phyloP scores from a whole-genome alignment of 2,329 filamentous ascomycete species.

The Talaromyces sp. region DNA sequence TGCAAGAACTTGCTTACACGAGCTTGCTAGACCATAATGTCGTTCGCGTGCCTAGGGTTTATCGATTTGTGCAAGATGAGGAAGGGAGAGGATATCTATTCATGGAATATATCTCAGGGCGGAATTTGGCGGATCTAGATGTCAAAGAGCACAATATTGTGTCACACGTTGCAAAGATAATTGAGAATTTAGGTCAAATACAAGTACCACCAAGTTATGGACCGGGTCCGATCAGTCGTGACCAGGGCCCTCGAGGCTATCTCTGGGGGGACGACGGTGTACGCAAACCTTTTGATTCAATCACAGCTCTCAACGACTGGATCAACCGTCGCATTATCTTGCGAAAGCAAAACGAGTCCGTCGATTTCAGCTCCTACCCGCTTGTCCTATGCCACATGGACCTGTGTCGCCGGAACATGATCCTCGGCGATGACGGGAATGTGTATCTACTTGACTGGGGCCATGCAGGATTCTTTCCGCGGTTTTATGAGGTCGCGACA shows the following conservation, averaged over 20 bases:
- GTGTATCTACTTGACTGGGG: conserved; percentile 28
- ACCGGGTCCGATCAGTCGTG: conserved; percentile 22
- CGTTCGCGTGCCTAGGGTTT: conserved; percentile 23
- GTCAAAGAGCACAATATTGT: conserved; percentile 17
- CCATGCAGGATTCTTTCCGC: conserved; percentile 25
- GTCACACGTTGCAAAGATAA: conserved; percentile 20
- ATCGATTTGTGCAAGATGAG: conserved; percentile 22
- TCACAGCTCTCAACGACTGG: background rate
- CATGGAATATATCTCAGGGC: conserved; percentile 26
- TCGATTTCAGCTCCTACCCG: conserved; percentile 23
- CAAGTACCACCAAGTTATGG: conserved; percentile 9
- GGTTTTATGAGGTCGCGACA: conserved; percentile 24
- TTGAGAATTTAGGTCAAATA: conserved; percentile 20
- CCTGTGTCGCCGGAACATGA: conserved; percentile 27
- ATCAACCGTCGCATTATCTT: conserved; percentile 14
- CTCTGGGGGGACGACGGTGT: conserved; percentile 24
- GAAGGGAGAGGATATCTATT: conserved; percentile 24
- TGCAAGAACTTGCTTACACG: conserved; percentile 22
- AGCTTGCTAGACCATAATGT: conserved; percentile 20
- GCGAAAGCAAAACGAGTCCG: conserved; percentile 21
- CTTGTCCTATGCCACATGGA: conserved; percentile 29
- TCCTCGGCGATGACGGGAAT: conserved; percentile 23
- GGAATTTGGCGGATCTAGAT: conserved; percentile 20
- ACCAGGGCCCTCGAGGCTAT: conserved; percentile 20
- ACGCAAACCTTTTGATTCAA: conserved; percentile 14